Evolutionary conservation across 805 yeast species (phyloP).

Genomic region (Saturnispora quitensis): DNA sequence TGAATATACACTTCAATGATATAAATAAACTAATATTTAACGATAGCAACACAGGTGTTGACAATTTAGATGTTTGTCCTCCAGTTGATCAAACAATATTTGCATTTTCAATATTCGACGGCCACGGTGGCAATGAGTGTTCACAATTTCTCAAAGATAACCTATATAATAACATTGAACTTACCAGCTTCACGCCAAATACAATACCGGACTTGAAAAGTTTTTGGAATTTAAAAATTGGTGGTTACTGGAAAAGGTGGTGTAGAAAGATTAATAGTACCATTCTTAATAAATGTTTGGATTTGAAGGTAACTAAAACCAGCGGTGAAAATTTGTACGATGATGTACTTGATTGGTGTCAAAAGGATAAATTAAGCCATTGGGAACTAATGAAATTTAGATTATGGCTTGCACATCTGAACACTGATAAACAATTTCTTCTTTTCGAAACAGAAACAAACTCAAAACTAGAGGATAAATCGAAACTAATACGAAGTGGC

Average conservation of each 20-base stretch:
- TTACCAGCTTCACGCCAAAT: slow-evolving; percentile 28
- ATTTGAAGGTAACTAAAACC: neutral
- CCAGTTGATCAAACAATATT: slow-evolving; percentile 34
- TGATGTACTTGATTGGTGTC: slow-evolving; percentile 8
- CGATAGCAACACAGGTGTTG: slow-evolving; percentile 6
- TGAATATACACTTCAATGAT: slow-evolving; percentile 21
- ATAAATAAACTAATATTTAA: slow-evolving; percentile 6
- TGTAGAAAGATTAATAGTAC: slow-evolving; percentile 30
- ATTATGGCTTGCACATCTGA: slow-evolving; percentile 53
- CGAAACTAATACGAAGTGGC: slow-evolving; percentile 23
- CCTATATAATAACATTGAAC: slow-evolving; percentile 47
- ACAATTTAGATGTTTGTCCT: slow-evolving; percentile 8
- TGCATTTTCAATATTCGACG: slow-evolving; percentile 76
- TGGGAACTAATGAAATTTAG: slow-evolving; percentile 54
- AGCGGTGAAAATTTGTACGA: neutral
- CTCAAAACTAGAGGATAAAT: neutral
- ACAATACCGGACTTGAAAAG: slow-evolving; percentile 35
- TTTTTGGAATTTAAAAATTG: slow-evolving; percentile 51
- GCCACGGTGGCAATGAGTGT: slow-evolving; percentile 87
- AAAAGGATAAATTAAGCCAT: slow-evolving; percentile 9
- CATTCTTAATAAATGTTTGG: slow-evolving; percentile 3
- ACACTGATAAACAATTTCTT: slow-evolving; percentile 56
- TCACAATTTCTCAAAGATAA: slow-evolving; percentile 47
- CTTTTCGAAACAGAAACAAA: slow-evolving; percentile 22
- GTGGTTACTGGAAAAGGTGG: slow-evolving; percentile 84